Evolutionary conservation across 2,329 filamentous ascomycete genomes (phyloP), one percentile per base, ranked within the genome.

Genomic region (Penicillium sp.): DNA sequence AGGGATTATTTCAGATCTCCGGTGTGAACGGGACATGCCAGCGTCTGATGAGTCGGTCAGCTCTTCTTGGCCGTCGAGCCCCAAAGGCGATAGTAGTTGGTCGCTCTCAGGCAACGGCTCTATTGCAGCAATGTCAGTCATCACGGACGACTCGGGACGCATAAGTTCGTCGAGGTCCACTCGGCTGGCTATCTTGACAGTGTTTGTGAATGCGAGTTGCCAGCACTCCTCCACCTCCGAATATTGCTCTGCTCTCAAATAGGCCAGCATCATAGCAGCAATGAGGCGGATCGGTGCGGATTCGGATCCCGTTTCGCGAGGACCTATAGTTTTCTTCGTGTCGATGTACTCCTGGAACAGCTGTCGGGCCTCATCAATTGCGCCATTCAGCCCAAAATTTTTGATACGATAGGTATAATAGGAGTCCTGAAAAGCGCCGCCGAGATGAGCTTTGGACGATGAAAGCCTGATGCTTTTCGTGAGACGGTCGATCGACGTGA

Each of bases 231-330:
- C 83, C 22, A 94, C 87, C 55, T 85, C 82, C 5, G 83, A 79
- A 65, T 86, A 84, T 25, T 87, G 81, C 42, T 81, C 76, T 19
- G 87, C 83, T 55, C 82, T 79, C 46, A 86, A 78, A 70, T 90
- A 84, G 0, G 86, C 82, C 25, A 83, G 79, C 89, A 97, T 93
- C 60, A 94, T 76, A 8, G 88, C 83, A 53, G 82, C 81, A 25
- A 91, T 76, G 57, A 93, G 76, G 16, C 79, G 74, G 2, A 86
- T 75, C 0, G 88, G 85, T 16, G 84, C 76, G 1, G 74, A 63
- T 10, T 78, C 71, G 19, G 63, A 53, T 10, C 59, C 56, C 51
- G 70, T 58, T 19, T 59, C 63, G 10, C 53, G 14, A 45, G 63
- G 16, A n/a, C 30, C 30, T 7, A 57, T 26, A 53, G 64, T 19